Evolutionary conservation across 1,284 basidiomycete species (phyloP).

Genomic region (Sanguinoderma infundibulare): DNA sequence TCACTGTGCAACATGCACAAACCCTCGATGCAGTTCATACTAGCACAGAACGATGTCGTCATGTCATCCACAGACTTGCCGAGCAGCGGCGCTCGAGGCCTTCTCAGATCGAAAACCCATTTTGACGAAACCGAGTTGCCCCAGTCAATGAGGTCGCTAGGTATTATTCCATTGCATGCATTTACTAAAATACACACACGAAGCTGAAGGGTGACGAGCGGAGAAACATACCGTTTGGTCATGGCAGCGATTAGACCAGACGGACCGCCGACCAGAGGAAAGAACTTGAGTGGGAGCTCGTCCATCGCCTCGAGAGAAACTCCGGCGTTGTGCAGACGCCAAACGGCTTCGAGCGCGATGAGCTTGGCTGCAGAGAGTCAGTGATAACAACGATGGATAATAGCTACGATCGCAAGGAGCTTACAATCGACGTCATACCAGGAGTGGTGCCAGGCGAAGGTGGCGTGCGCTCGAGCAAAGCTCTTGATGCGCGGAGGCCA

Average conservation of each 20-base stretch:
- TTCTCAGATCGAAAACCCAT: neutral
- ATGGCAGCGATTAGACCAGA: neutral
- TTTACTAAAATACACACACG: neutral
- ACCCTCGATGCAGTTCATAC: slow-evolving; percentile 31
- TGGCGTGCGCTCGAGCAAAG: slow-evolving; percentile 16
- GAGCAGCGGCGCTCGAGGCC: neutral
- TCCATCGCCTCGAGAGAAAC: slow-evolving; percentile 7
- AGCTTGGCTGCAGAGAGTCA: slow-evolving; percentile 7
- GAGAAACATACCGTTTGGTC: slow-evolving; percentile 4
- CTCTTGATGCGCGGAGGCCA: slow-evolving; percentile 30
- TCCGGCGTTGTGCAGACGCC: slow-evolving; percentile 1
- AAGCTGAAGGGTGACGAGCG: neutral
- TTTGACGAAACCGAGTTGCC: neutral
- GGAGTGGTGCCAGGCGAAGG: slow-evolving; percentile 41
- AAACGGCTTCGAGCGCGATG: slow-evolving; percentile 38
- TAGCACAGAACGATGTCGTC: slow-evolving; percentile 36
- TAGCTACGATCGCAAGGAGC: slow-evolving; percentile 16
- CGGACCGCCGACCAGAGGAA: neutral
- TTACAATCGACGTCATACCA: slow-evolving; percentile 48
- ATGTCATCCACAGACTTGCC: neutral
- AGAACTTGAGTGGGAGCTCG: neutral
- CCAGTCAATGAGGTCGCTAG: slow-evolving; percentile 8
- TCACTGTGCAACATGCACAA: slow-evolving; percentile 31
- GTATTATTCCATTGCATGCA: neutral
- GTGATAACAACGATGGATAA: neutral